Percentiles rank a stretch among this genome's conserved stretches.
Conservation (phyloP, 768 basidiomycete genomes). For the Boletellus ananiceps region DNA sequence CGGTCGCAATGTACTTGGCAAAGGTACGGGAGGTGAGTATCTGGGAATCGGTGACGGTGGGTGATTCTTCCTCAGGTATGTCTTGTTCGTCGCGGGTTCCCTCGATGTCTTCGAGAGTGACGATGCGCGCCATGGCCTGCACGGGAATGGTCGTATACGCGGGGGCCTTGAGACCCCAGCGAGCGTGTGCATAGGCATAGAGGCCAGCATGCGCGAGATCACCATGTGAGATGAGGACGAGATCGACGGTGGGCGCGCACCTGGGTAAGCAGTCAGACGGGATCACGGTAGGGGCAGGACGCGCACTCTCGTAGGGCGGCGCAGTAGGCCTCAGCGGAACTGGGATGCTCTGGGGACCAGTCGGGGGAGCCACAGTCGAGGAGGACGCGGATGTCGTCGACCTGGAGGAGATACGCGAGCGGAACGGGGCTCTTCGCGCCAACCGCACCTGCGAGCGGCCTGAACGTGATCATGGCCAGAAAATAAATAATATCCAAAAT, state of each 20-base stretch:
- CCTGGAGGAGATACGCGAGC: constrained; percentile 81
- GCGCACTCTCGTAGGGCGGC: constrained; percentile 63
- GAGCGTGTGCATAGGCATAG: constrained; percentile 87
- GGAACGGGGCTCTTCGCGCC: constrained; percentile 59
- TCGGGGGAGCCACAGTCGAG: constrained; percentile 94
- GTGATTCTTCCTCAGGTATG: constrained; percentile 34
- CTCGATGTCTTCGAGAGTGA: constrained; percentile 84
- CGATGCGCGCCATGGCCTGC: constrained; percentile 91
- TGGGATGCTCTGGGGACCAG: constrained; percentile 59
- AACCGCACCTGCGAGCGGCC: constrained; percentile 83
- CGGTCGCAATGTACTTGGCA: constrained; percentile 64
- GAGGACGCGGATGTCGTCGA: constrained; percentile 91
- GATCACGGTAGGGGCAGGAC: not conserved
- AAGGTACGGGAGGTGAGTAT: constrained; percentile 23
- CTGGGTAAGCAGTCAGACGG: constrained; percentile 36
- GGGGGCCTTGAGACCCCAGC: constrained; percentile 84
- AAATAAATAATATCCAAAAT: not conserved
- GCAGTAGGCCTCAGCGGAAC: constrained; percentile 48
- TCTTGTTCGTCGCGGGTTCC: constrained; percentile 73
- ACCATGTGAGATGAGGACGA: constrained; percentile 93
- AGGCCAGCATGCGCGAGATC: constrained; percentile 85
- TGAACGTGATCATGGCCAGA: constrained; percentile 83
- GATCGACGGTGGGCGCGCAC: constrained; percentile 73
- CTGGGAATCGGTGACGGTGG: constrained; percentile 19
- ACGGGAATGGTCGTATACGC: constrained; percentile 94